Evolutionary conservation across 2,329 filamentous ascomycete genomes (phyloP), one percentile per base, ranked within the genome.

Genomic region (Tolypocladium capitatum): DNA sequence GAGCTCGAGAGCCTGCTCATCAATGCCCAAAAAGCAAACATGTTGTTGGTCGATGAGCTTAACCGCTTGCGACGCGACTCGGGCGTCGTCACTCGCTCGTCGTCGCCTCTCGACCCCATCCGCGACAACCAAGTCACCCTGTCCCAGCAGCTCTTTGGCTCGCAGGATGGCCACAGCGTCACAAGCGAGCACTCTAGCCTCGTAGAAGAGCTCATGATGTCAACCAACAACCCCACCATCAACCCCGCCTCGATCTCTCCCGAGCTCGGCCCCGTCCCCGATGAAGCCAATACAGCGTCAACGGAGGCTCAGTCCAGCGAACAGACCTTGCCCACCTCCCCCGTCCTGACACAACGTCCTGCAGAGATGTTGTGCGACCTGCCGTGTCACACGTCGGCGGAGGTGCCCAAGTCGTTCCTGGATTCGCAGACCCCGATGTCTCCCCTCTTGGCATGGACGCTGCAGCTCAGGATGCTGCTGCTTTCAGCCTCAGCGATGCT

Each of bases 331-430:
- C 58, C 60, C 57, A 60, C 68, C 72, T 78, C 83, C 71, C 77
- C 86, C 81, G 87, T 94, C 78, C 73, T 80, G 92, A 92, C 90
- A 96, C 92, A 96, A 96, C 90, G 94, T 95, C 90, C 92, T 97
- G 92, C 92, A 78, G 92, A 79, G 90, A 84, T 96, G 91, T 96
- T 97, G 92, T 97, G 84, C 68, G 92, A 95, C 92, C 92, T 94
- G 92, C 92, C 85, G 92, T 98, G 92, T 97, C 92, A 83, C 91
- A 90, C 81, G 83, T 91, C 86, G 84, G 79, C 72, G 75, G 77
- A 76, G 69, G 72, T 70, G 67, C 67, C 70, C 60, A 66, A 63
- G 64, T 65, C 66, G 58, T 71, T 67, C 63, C 61, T 55, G 63
- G 62, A 60, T 58, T 70, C 66, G 55, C 70, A 60, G 63, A 69